Base-by-base conservation (phyloP, 2,329 filamentous ascomycete genomes). In the Penicillium sp. region DNA sequence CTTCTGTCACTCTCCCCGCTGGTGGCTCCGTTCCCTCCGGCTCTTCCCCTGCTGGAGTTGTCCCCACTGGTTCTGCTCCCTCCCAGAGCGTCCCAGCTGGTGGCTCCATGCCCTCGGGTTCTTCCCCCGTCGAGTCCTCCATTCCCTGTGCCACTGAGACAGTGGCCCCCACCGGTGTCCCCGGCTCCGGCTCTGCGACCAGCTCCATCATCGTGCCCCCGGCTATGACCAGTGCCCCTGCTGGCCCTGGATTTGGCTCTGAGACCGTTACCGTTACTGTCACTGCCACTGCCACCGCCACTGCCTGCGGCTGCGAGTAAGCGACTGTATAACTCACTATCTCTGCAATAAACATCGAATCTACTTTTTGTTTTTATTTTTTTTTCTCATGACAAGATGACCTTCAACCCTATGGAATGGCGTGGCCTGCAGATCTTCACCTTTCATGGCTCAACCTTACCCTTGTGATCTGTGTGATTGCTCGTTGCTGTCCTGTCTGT, bases 281-380 rank as follows among this genome's bases (percentile, higher is more conserved):
- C 4, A 34, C 47, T n/a, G 35, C 7, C 8, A 63, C 57, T 40
- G 49, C 61, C 37, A 59, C 57, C 34, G 54, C 60, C 35, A 64
- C 55, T 39, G 58, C 65, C 46, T 60, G 51, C 42, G 45, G 28
- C 31, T 59, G 57, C 54, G 47, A 57, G 38, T 58, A 60, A 54
- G 50, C 45, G 22, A 23, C 20, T 45, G 24, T 20, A 45, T 23
- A 34, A 43, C 46, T 20, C 18, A n/a, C 40, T 13, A 27, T 20
- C 6, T 26, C 16, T 31, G 14, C 32, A 31, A 36, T 47, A 20
- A 23, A 34, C 26, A 42, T 23, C 32, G 16, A 39, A 34, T 42
- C 23, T 36, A n/a, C 20, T 40, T 46, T 31, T 34, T 47, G 14
- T 36, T 48, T 35, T 47, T n/a, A n/a, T n/a, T 38, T 37, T 9